Evolutionary conservation across 1,139 yeast species (phyloP), one percentile per base, ranked within the genome.

Genomic region (Neolecta irregularis): DNA sequence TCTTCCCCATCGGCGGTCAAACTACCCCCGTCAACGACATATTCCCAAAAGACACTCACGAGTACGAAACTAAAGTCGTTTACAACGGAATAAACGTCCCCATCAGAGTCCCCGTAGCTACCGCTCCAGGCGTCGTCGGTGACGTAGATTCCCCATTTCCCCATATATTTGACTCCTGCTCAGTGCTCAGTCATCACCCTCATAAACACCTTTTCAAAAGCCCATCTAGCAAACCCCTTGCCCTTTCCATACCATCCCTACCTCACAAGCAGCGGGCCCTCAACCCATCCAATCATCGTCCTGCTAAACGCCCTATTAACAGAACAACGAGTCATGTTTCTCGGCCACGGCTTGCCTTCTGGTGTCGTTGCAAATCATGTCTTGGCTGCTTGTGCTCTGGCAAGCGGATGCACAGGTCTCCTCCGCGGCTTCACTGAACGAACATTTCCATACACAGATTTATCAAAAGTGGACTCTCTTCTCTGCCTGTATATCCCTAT

Each of bases 391-490:
- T 54, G 72, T 36, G 67, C 69, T 40, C 54, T 72, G 34, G 63
- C 69, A 6, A 60, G 71, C 6, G 76, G 77, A 2, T 74, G 73
- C 1, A 30, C 36, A 16, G 77, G 77, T 2, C 60, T 72, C 13
- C 43, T 72, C 36, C 57, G 69, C 30, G 72, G 74, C 6, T 51
- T 69, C 25, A 54, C 65, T 21, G 57, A 47, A 49, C 49, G 51
- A 39, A 61, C 74, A 4, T 72, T 71, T 48, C 79, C 79, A 2
- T 69, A 72, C 40, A 62, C 73, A 2, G 78, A 73, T 46, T 66
- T 72, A 18, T 67, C 74, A 24, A 70, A 72, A 44, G 67, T 69
- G 18, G 76, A 70, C 42, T 60, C 69, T 15, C 54, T 72, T 44
- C 63, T 67, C 41, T 72, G 35, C 29, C 11, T 23, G 32, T 15